phyloP scores from a whole-genome alignment of 495 filamentous ascomycete genomes.

The Daldinia grandis region DNA sequence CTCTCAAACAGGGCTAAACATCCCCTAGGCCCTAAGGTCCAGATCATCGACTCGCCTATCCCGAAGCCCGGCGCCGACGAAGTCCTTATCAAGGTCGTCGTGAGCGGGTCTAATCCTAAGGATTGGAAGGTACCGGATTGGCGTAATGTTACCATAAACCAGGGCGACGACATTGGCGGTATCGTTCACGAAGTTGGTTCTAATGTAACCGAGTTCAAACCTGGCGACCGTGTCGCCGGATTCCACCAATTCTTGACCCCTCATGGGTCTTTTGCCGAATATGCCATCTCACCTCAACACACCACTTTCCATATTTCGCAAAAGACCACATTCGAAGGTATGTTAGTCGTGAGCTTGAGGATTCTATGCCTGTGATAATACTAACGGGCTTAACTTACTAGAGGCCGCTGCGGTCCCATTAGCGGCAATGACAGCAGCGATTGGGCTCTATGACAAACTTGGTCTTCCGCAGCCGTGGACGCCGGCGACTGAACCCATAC shows the following conservation, averaged over 20 bases:
- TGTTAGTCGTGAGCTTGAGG: not conserved
- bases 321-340: conserved; percentile 72
- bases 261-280: conserved; percentile 73
- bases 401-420: conserved; percentile 77
- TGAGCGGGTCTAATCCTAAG: conserved; percentile 78
- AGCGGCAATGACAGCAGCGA: conserved; percentile 75
- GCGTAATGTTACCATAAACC: conserved; percentile 51
- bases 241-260: conserved; percentile 68
- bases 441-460: conserved; percentile 68
- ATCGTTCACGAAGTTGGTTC: conserved; percentile 69
- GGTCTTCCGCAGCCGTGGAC: conserved; percentile 72
- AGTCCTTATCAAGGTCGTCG: conserved; percentile 74
- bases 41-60: conserved; percentile 70
- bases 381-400: conserved; percentile 37
- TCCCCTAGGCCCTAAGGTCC: conserved; percentile 58
- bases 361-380: not conserved
- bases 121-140: conserved; percentile 70
- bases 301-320: conserved; percentile 75
- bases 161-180: conserved; percentile 79
- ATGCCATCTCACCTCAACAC: conserved; percentile 69
- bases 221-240: conserved; percentile 74
- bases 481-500: conserved; percentile 53
- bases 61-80: conserved; percentile 68
- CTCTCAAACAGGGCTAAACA: not conserved
- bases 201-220: conserved; percentile 67